A percentile compares a stretch with the other conserved stretches of the same genome.
These are phyloP conservation scores for Stromatinia cepivora DNA, from an alignment of 2,329 filamentous ascomycete species.

Conservation along the genomic window DNA sequence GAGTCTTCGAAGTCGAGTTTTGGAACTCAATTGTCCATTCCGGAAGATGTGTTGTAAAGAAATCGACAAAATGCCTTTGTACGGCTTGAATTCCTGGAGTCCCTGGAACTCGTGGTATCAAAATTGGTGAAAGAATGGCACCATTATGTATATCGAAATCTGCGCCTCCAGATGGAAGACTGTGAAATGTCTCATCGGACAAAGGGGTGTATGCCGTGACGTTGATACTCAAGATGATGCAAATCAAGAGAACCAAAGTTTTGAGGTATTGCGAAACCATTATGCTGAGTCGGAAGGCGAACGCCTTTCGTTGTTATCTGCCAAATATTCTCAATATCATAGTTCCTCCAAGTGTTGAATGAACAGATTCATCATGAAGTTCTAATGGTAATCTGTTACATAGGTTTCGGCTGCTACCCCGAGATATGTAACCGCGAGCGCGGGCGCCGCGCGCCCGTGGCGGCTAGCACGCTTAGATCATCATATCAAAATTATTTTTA, in stretches of 20 bases:
- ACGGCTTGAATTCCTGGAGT: slow-evolving; percentile 72
- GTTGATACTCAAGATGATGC: slow-evolving; percentile 26
- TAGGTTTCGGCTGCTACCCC: slow-evolving; percentile 5
- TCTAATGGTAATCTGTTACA: slow-evolving; percentile 20
- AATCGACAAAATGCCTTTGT: slow-evolving; percentile 79
- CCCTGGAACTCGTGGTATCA: slow-evolving; percentile 85
- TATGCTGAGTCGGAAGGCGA: slow-evolving; percentile 28
- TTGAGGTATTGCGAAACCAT: slow-evolving; percentile 29
- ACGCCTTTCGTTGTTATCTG: slow-evolving; percentile 28
- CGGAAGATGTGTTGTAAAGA: slow-evolving; percentile 74
- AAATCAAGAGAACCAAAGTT: slow-evolving; percentile 28
- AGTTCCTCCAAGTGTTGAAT: slow-evolving; percentile 22
- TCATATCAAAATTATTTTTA: slow-evolving; percentile 5
- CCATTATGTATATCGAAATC: slow-evolving; percentile 80
- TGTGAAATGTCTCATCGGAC: slow-evolving; percentile 71
- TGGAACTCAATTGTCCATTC: slow-evolving; percentile 80
- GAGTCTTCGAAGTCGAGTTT: slow-evolving; percentile 85
- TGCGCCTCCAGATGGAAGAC: slow-evolving; percentile 67
- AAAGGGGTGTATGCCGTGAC: slow-evolving; percentile 48
- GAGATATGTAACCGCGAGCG: background rate
- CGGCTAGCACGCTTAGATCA: slow-evolving; percentile 5
- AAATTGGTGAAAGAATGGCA: slow-evolving; percentile 77
- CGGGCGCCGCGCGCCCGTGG: background rate
- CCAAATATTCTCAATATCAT: slow-evolving; percentile 32
- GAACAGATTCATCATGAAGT: background rate